Evolutionary conservation across 2,329 filamentous ascomycete genomes (phyloP).

Genomic region (Fusarium goolgardi): DNA sequence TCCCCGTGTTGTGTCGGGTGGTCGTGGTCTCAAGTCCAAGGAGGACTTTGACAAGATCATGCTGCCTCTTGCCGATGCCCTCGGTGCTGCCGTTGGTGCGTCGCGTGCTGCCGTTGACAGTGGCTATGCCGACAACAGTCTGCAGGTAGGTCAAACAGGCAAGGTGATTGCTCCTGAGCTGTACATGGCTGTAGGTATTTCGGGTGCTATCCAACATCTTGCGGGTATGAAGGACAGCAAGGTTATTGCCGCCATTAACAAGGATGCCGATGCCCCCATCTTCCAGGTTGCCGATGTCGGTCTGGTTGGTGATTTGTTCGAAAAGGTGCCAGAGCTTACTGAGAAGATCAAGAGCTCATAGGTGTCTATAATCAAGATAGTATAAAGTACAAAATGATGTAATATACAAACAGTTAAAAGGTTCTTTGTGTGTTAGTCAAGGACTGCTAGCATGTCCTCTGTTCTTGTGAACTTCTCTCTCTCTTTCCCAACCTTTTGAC

Average conservation of each 20-base stretch:
- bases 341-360: slow-evolving; percentile 83
- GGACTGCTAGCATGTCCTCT: slow-evolving; percentile 67
- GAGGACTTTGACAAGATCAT: slow-evolving; percentile 96
- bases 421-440: slow-evolving; percentile 51
- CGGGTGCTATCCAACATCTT: slow-evolving; percentile 96
- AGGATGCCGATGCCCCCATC: slow-evolving; percentile 95
- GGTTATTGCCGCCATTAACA: slow-evolving; percentile 99
- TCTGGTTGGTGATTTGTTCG: slow-evolving; percentile 93
- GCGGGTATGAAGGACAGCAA: slow-evolving; percentile 99
- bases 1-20: slow-evolving; percentile 88
- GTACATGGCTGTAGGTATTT: slow-evolving; percentile 95
- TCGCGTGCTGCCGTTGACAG: slow-evolving; percentile 96
- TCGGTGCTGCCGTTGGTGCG: slow-evolving; percentile 95
- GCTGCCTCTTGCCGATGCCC: slow-evolving; percentile 87
- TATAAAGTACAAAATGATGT: slow-evolving; percentile 39
- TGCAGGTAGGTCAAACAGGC: slow-evolving; percentile 98
- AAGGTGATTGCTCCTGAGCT: slow-evolving; percentile 98
- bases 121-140: slow-evolving; percentile 96
- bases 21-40: slow-evolving; percentile 95
- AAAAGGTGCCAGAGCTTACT: slow-evolving; percentile 94
- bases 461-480: slow-evolving; percentile 76
- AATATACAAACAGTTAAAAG: slow-evolving; percentile 47
- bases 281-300: slow-evolving; percentile 98
- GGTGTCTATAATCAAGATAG: slow-evolving; percentile 41
- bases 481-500: slow-evolving; percentile 75